Evolutionary conservation across 306 rosid species (phyloP), one percentile per base, ranked within the genome.

Genomic region (Begonia peltatifolia): DNA sequence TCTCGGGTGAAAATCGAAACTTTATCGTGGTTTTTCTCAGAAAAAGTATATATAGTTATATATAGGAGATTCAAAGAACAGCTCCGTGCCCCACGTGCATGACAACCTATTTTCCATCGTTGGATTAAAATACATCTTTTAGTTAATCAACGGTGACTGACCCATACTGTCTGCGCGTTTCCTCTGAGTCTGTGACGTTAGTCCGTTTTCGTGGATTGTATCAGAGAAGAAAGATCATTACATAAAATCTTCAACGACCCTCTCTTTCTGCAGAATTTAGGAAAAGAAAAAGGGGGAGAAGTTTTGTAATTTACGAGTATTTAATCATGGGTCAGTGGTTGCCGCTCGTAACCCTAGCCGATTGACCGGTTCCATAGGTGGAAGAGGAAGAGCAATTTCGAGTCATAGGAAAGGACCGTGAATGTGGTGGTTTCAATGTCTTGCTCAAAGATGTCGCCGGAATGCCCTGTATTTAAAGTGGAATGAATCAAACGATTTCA

Each of bases 91-190:
- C 57, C 43, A 53, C 57, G 57, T 11, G 43, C 48, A 13, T 50
- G 10, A 60, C 50, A 50, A 14, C 10, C 64, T 1, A 15, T 18
- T 56, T 60, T 50, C 49, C 22, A 51, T 53, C 65, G 51, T 61
- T 61, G 23, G 65, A 61, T 61, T 36, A 12, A 38, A 11, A 16
- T 12, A 23, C 15, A 23, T 11, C 15, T 25, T 1, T 0, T 25
- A 6, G 35, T 25, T 6, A 25, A 25, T 25, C 35, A 25, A 22
- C 56, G 11, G 56, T 17, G n/a, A 22, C 42, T 4, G 9, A 48
- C 35, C 46, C 0, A 30, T 30, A 30, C 3, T 30, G 38, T 30
- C 38, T 30, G 38, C 38, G 8, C 38, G 38, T 30, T 30, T 30
- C 38, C 63, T 25, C 6, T 25, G 35, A 25, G 35, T 3, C 35